Evolutionary conservation across 768 basidiomycete genomes (phyloP), one percentile per base, ranked within the genome.

Genomic region (Russula sp.): DNA sequence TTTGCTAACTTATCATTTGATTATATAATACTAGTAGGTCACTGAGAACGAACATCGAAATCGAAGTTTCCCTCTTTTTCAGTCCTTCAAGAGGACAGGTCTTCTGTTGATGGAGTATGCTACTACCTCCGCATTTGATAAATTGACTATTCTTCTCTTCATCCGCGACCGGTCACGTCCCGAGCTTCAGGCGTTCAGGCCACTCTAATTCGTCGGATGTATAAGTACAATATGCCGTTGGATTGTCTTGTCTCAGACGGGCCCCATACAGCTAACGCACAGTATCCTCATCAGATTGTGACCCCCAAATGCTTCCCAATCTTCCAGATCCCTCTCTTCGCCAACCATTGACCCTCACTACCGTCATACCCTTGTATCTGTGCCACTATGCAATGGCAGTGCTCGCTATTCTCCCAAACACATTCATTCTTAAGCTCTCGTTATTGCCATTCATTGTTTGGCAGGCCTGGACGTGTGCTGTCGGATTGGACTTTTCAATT

Each of bases 381-480:
- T 44, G 39, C 59, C 59, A 40, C 22, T 55, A 56, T 32, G 34
- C 34, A 10, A 54, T 32, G 11, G n/a, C 51, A 6, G 47, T 61
- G 7, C 49, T 62, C 11, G 52, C 57, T 7, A 45, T 64, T 4
- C 39, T 66, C 9, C 59, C 39, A 9, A 52, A 61, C 37, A 61
- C 63, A 4, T 40, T 42, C 47, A 14, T 37, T 18, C 20, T 61
- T 10, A 51, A 50, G 35, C 22, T 58, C 11, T 53, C 47, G 14
- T 40, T 63, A 18, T 18, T 64, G 18, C 66, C 63, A 14, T 16
- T 58, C 18, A 42, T 55, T 16, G 18, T 61, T 16, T 59, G 57
- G 56, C 45, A 47, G 14, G 59, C 48, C 14, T 61, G 48, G 51
- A 8, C 14, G 18, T 55, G 56, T 16, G 49, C 53, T 3, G 34